Percentiles rank a stretch among this genome's conserved stretches.
phyloP scores from a whole-genome alignment of 441 rosid genomes.

The Populus trichocarpa region DNA sequence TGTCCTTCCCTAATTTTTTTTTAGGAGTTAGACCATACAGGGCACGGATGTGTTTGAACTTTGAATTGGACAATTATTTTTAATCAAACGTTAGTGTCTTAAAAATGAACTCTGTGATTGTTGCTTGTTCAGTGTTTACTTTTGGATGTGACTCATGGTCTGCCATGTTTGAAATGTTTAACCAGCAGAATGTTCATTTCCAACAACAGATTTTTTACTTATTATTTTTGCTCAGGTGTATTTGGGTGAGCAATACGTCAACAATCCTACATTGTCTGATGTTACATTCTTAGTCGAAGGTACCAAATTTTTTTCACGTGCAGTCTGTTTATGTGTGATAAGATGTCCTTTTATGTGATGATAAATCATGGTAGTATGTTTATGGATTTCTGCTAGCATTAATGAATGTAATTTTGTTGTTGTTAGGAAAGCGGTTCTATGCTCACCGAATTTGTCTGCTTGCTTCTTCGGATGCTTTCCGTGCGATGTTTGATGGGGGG shows the following conservation, averaged over 20 bases:
- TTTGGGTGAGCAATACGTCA: constrained; percentile 92
- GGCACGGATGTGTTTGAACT: background rate
- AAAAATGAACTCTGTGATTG: background rate
- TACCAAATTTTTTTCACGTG: constrained; percentile 14
- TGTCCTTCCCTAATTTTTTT: background rate
- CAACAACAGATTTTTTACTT: background rate
- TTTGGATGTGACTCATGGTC: background rate
- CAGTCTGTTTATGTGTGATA: background rate
- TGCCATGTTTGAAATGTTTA: no score
- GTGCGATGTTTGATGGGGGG: constrained; percentile 99
- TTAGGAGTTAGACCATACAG: background rate
- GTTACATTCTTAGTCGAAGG: constrained; percentile 97
- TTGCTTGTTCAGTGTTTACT: background rate
- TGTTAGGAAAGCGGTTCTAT: constrained; percentile 77
- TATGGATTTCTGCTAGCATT: background rate
- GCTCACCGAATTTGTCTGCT: constrained; percentile 96
- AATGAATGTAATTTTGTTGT: background rate
- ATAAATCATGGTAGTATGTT: background rate
- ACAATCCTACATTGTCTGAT: constrained; percentile 87
- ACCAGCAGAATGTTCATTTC: no score
- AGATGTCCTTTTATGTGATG: constrained; percentile 11
- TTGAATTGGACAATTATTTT: background rate
- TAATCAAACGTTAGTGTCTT: background rate
- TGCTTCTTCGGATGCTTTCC: constrained; percentile 97
- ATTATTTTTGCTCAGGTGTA: constrained; percentile 53